Evolutionary conservation across 495 filamentous ascomycete species (phyloP), one percentile per base, ranked within the genome.

Genomic region (Collariella sp.): DNA sequence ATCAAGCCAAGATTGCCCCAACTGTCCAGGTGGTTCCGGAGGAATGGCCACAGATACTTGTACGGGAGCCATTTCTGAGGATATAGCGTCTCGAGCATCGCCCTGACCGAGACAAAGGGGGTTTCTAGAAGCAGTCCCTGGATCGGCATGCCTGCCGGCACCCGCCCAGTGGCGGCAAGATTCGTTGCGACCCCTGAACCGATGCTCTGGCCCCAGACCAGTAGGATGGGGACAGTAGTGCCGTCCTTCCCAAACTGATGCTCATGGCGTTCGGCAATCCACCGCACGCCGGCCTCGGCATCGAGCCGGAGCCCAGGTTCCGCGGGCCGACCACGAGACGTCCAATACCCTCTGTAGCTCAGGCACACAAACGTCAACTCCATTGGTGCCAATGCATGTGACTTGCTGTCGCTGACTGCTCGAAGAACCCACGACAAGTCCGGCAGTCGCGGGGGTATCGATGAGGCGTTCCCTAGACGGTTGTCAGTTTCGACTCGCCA

Each of bases 41-140:
- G 61, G 41, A 77, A 76, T 0, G 73, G 75, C 72, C 75, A 76
- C 2, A 77, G 64, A 34, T 76, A 61, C 24, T 65, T 67, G 54
- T 93, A 91, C 1, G 87, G 87, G 0, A 91, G 68, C 88, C 88
- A 91, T 55, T 80, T 85, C 61, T 91, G 86, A 10, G 87, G 87
- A 66, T 90, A 93, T 18, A 94, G 63, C 2, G 78, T 79, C 26
- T 79, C 69, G 16, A 94, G 70, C 86, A 94, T 89, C 26, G 79
- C 76, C n/a, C 77, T 71, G 49, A 89, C 77, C 49, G 79, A 88
- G 2, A 82, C 73, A 49, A 89, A 90, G 3, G 88, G 87, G 0
- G 87, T 90, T 59, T 93, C 87, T 11, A 91, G 72, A 12, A 91
- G 68, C 47, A 93, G 44, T 4, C 76, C 78, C 62, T 59, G 34